Conservation (phyloP, 495 filamentous ascomycete species). For the Aspergillus incahuasiensis region DNA sequence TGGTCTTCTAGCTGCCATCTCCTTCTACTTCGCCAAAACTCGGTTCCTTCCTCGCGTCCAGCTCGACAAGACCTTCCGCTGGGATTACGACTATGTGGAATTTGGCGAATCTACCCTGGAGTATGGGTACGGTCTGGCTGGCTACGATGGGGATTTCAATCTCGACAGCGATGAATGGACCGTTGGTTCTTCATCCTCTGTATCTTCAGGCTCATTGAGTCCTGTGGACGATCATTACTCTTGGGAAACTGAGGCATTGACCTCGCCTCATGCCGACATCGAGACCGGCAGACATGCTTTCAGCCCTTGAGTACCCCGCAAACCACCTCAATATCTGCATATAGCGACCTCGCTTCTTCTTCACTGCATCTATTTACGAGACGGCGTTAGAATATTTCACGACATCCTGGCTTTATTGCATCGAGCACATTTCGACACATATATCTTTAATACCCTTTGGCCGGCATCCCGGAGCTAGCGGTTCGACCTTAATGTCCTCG, state of each 20-base stretch:
- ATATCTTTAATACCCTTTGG: slow-evolving; percentile 35
- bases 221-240: slow-evolving; percentile 57
- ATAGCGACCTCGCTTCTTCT: slow-evolving; percentile 23
- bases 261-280: slow-evolving; percentile 47
- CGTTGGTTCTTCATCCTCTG: slow-evolving; percentile 65
- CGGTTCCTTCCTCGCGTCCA: slow-evolving; percentile 79
- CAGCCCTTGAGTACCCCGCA: slow-evolving; percentile 13
- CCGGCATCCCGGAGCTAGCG: slow-evolving; percentile 11
- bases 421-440: slow-evolving; percentile 44
- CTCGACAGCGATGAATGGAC: slow-evolving; percentile 70
- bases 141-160: slow-evolving; percentile 52
- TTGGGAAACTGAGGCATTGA: slow-evolving; percentile 60
- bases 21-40: slow-evolving; percentile 74
- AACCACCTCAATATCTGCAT: slow-evolving; percentile 21
- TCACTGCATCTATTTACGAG: slow-evolving; percentile 28
- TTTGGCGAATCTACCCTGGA: slow-evolving; percentile 56
- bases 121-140: slow-evolving; percentile 53
- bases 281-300: slow-evolving; percentile 42
- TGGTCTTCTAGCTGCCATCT: slow-evolving; percentile 69
- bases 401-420: slow-evolving; percentile 44
- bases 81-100: slow-evolving; percentile 95
- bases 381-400: slow-evolving; percentile 40
- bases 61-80: slow-evolving; percentile 76
- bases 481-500: slow-evolving; percentile 13
- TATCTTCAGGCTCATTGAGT: slow-evolving; percentile 58